Evolutionary conservation across 2,329 filamentous ascomycete species (phyloP), one percentile per base, ranked within the genome.

Genomic region (Fonsecaea monophora): DNA sequence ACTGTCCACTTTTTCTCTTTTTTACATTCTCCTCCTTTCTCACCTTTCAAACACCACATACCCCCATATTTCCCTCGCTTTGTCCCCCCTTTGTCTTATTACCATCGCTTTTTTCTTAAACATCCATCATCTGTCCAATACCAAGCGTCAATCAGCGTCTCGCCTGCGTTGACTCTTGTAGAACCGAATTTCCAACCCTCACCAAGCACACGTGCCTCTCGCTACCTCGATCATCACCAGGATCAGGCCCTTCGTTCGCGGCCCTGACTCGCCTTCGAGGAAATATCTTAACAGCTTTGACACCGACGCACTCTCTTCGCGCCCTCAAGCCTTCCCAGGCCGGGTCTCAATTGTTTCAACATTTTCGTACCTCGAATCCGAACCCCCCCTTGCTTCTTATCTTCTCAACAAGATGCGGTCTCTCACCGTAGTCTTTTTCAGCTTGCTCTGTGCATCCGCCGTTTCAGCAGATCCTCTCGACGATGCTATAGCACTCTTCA

Each of bases 401-500:
- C 35, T 10, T 12, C 8, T 15, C 13, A 5, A 60, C 68, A 70
- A 38, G 12, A 71, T 71, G 70, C 62, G 67, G 56, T 62, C 67
- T 58, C 25, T 68, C 65, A n/a, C 30, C 32, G 13, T 68, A 56
- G 12, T 62, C 60, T 40, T 70, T 57, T 63, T 68, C 58, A 45
- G 61, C 60, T 15, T 70, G 62, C 40, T 67, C 71, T 34, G 71
- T 72, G 32, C 63, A 66, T 53, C 74, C 15, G 70, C 73, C 18
- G 63, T 71, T 4, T 62, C 71, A 32, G 65, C 70, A 58, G 57
- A 71, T 64, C 56, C 69, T 67, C 30, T 72, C 61, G 38, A 72
- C 70, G 57, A 66, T 66, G 32, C 67, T 64, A 66, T 71, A 55
- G 64, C 68, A 37, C 68, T 71, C 37, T 71, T 71, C 53, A 69